phyloP scores from a whole-genome alignment of 2,329 filamentous ascomycete species.

The Fusarium transvaalense region DNA sequence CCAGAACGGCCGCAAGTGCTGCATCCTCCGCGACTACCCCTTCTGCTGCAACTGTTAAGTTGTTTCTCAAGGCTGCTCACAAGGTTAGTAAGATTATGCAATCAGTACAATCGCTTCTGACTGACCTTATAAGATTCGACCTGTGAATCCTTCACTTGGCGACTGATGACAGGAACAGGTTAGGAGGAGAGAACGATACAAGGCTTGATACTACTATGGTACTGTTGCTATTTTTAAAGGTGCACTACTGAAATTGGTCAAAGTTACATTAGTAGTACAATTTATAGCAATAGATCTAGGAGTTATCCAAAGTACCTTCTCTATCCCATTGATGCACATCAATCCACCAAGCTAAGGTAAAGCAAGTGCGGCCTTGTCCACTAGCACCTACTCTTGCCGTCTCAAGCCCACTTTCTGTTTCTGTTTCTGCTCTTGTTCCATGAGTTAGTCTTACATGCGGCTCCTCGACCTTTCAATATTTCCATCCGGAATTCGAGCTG shows the following conservation, averaged over 20 bases:
- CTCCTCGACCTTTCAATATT: no score
- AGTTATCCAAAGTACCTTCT: no score
- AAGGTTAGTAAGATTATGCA: not conserved
- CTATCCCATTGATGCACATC: slow-evolving; percentile 42
- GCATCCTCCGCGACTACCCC: not conserved
- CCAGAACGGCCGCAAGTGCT: slow-evolving; percentile 4
- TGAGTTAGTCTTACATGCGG: no score
- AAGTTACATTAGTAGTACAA: no score
- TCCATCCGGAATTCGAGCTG: no score
- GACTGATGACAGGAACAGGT: no score
- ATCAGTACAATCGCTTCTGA: rapidly evolving
- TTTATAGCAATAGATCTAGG: no score
- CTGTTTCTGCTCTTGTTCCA: slow-evolving; percentile 9
- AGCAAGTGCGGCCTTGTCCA: slow-evolving; percentile 22
- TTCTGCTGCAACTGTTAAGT: slow-evolving; percentile 17
- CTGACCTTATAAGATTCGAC: rapidly evolving
- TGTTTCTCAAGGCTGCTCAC: rapidly evolving
- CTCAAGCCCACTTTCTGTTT: slow-evolving; percentile 30
- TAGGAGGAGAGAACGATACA: no score
- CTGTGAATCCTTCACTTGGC: rapidly evolving
- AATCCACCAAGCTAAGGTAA: slow-evolving; percentile 24
- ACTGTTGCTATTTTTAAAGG: no score
- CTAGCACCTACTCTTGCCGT: slow-evolving; percentile 14
- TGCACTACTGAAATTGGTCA: no score
- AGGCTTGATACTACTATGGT: no score